phyloP scores from a whole-genome alignment of 108 stramenopile species.

The Cyclotella cryptica region DNA sequence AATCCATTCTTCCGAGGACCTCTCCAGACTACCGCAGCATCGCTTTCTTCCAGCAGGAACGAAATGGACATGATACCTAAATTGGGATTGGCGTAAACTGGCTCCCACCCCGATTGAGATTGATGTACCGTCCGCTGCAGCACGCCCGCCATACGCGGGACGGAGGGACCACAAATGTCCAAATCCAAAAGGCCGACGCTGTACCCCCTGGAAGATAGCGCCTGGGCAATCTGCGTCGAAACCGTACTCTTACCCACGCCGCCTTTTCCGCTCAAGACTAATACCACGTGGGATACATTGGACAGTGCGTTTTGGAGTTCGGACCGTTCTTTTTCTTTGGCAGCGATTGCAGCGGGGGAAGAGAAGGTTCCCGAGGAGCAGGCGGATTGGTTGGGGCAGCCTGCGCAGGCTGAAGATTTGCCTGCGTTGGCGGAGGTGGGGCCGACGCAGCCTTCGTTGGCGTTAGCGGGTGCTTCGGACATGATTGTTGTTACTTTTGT shows the following conservation, averaged over 20 bases:
- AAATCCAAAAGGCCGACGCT: conserved; percentile 97
- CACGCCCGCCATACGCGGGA: conserved; percentile 92
- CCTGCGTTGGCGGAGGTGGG: conserved; percentile 92
- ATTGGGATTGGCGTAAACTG: conserved; percentile 93
- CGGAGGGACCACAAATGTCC: conserved; percentile 98
- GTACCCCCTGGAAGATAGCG: conserved; percentile 88
- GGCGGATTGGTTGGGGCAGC: conserved; percentile 95
- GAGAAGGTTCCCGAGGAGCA: conserved; percentile 92
- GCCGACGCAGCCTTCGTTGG: conserved; percentile 95
- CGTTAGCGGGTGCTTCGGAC: conserved; percentile 63
- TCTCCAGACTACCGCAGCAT: conserved; percentile 98
- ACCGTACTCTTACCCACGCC: conserved; percentile 98
- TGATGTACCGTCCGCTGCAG: conserved; percentile 74
- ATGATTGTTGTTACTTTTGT: neutral
- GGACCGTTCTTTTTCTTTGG: conserved; percentile 58
- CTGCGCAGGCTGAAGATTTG: conserved; percentile 91
- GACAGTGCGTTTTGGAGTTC: conserved; percentile 72
- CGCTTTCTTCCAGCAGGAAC: conserved; percentile 93
- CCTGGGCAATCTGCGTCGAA: conserved; percentile 93
- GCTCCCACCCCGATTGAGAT: conserved; percentile 96
- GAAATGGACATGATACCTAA: conserved; percentile 97
- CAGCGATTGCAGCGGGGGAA: conserved; percentile 69
- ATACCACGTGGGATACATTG: conserved; percentile 91
- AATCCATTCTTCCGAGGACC: conserved; percentile 99
- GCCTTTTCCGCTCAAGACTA: conserved; percentile 98